Evolutionary conservation across 495 filamentous ascomycete genomes (phyloP), one percentile per base, ranked within the genome.

Genomic region (Neurospora terricola): DNA sequence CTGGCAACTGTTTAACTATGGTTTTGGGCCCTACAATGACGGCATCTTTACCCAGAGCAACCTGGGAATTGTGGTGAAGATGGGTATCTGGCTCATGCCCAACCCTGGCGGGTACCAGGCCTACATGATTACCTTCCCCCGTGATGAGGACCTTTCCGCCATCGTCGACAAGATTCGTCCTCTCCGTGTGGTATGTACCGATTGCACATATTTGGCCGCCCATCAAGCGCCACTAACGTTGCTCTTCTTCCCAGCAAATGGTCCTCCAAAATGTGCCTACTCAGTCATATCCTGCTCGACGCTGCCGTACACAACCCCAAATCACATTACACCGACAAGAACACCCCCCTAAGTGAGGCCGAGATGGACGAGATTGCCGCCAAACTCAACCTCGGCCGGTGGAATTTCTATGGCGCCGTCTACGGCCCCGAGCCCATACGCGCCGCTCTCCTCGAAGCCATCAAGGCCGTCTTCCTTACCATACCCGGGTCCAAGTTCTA

Each of bases 31-130:
- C 4, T 82, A 84, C 42, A 80, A 81, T 37, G 87, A 90, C 75
- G 87, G 87, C 37, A 83, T 90, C 70, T 90, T 90, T 78, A 81
- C 83, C 1, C 88, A 90, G 76, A 83, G 79, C 75, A 88, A 86
- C 75, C 82, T 87, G 66, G 88, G 87, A 27, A 89, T 90, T 69
- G 86, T 90, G 3, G 85, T 82, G 1, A 89, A 90, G 78, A 87
- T 90, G 84, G 87, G 88, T 10, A 81, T 90, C 69, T 79, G 82
- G 43, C 74, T 84, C 23, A 87, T 89, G 87, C 87, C 86, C 4
- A 84, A 86, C 23, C 82, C 82, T 0, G 83, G 78, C 0, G 86
- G 88, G 62, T 82, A 87, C 75, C 86, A 88, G 73, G 77, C 81
- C 2, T 84, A 86, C 80, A 82, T 85, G 78, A 84, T 88, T 80